Evolutionary conservation across 495 filamentous ascomycete genomes (phyloP), one percentile per base, ranked within the genome.

Genomic region (Daldinia grandis): DNA sequence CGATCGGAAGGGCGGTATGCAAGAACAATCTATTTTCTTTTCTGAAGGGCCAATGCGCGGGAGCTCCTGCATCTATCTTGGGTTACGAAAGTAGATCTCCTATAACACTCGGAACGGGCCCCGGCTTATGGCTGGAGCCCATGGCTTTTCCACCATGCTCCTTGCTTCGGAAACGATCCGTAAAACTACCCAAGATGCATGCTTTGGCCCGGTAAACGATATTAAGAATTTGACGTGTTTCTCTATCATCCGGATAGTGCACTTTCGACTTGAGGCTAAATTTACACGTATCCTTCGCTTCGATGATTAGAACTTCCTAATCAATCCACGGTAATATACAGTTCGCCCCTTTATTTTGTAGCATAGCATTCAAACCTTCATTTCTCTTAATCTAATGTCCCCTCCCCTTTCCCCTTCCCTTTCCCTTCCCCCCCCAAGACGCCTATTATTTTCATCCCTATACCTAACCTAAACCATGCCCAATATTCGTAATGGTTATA

Each of bases 241-340:
- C n/a, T 53, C 49, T 72, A 72, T 72, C 70, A 72, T 58, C 70
- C 70, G 70, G 64, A 72, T 68, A 68, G 58, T 72, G 64, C 65
- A 68, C 64, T 68, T 61, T 53, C 44, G 56, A 64, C 38, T 72
- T 72, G 21, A 68, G 70, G 70, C 70, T 72, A 72, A 72, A 72
- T 72, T 42, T 68, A 68, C 55, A 58, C 56, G 28, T 56, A 60
- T 62, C 55, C 65, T 44, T 56, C 64, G 57, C 50, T 56, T 33
- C 59, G 56, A 58, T 58, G 17, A 53, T 44, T 42, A 44, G 24
- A 68, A 47, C 30, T 38, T 57, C 60, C 56, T 64, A 62, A 64
- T 58, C 56, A 62, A 65, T 65, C 49, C 65, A 55, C 55, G 55
- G 50, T 68, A 67, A 72, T 72, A 62, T 72, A 68, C 70, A 72